Percentiles rank a stretch among this genome's conserved stretches.
phyloP scores from a whole-genome alignment of 2,329 filamentous ascomycete species.

The Monosporascus sp. region DNA sequence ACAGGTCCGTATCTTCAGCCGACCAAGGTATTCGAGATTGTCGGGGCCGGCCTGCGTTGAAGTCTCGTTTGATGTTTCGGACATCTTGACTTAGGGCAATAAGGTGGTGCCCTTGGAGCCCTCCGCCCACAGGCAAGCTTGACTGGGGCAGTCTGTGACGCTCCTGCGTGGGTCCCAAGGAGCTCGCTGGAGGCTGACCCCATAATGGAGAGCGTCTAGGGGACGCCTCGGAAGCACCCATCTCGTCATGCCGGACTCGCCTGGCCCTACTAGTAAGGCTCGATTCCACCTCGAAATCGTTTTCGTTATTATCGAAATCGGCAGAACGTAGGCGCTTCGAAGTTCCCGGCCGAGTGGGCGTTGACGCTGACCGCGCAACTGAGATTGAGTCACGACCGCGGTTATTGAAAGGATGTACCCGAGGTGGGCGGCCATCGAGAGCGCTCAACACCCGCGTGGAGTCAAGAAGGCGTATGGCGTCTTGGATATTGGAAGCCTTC shows the following conservation, averaged over 20 bases:
- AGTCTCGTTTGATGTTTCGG: slow-evolving; percentile 10
- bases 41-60: slow-evolving; percentile 7
- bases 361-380: not conserved
- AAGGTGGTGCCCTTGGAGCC: slow-evolving; percentile 11
- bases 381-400: not conserved
- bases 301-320: slow-evolving; percentile 3
- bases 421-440: not conserved
- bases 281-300: slow-evolving; percentile 19
- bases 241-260: slow-evolving; percentile 4
- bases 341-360: not conserved
- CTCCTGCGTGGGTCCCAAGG: not conserved
- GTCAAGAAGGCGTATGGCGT: slow-evolving; percentile 16
- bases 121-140: slow-evolving; percentile 1
- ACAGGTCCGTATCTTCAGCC: slow-evolving; percentile 32
- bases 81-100: slow-evolving; percentile 14
- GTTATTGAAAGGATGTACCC: not conserved
- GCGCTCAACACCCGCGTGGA: slow-evolving; percentile 10
- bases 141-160: not conserved
- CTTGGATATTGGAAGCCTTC: slow-evolving; percentile 7
- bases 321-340: slow-evolving; percentile 3
- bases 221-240: not conserved
- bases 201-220: slow-evolving; percentile 13
- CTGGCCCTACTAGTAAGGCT: slow-evolving; percentile 14
- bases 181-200: not conserved
- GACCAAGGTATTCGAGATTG: slow-evolving; percentile 38